These are phyloP conservation scores for Aspergillus amoenus DNA, from an alignment of 2,329 filamentous ascomycete species.

Conservation along the genomic window DNA sequence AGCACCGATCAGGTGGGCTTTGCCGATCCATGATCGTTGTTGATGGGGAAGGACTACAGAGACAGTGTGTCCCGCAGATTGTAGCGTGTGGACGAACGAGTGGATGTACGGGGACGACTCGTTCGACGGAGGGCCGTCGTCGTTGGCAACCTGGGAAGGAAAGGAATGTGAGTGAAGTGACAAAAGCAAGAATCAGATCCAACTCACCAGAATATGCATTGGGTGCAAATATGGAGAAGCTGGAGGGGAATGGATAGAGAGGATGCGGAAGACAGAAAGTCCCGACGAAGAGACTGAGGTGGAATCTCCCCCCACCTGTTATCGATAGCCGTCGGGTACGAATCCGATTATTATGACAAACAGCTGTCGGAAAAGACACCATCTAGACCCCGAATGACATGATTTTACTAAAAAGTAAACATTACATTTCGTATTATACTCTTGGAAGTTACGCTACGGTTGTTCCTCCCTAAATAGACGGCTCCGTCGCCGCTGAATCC, in stretches of 20 bases:
- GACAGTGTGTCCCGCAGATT: constrained; percentile 76
- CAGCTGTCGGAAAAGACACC: neutral
- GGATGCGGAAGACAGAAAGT: constrained; percentile 11
- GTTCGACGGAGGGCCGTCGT: constrained; percentile 76
- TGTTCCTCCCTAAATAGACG: constrained; percentile 22
- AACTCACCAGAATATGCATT: constrained; percentile 55
- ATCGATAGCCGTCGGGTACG: constrained; percentile 21
- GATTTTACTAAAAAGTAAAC: neutral
- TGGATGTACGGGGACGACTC: constrained; percentile 79
- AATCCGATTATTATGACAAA: neutral
- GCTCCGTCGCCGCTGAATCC: constrained; percentile 35
- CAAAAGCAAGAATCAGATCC: neutral
- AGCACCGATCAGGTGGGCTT: constrained; percentile 93
- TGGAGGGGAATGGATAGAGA: constrained; percentile 7
- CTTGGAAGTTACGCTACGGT: constrained; percentile 1
- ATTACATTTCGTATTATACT: neutral
- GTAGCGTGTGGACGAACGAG: constrained; percentile 68
- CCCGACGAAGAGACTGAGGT: constrained; percentile 6
- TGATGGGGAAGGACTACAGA: constrained; percentile 88
- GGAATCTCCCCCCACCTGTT: constrained; percentile 15
- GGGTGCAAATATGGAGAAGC: neutral
- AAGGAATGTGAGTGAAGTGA: constrained; percentile 8
- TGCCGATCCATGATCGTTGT: constrained; percentile 97
- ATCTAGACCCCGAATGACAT: neutral
- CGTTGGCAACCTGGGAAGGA: constrained; percentile 56